Evolutionary conservation across 192 early-diverging fungal species (phyloP).

Genomic region (Lobulomyces angularis): DNA sequence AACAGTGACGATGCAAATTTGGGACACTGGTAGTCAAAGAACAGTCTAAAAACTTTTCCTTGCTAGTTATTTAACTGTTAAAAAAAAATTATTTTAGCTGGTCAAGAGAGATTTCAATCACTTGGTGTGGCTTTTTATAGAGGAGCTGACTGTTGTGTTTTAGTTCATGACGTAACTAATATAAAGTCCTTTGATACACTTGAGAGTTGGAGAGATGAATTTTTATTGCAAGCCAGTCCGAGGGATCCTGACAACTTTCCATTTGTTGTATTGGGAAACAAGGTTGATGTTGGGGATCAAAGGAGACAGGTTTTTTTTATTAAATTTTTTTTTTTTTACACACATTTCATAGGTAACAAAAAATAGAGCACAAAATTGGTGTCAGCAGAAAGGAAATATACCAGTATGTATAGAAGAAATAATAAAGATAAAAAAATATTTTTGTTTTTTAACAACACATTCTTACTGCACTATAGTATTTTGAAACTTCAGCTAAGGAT

Average conservation of each 20-base stretch:
- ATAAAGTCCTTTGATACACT: constrained; percentile 87
- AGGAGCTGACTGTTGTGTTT: constrained; percentile 97
- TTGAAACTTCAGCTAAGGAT: constrained; percentile 97
- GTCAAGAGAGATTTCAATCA: constrained; percentile 96
- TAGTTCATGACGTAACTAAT: constrained; percentile 95
- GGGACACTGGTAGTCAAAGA: not conserved
- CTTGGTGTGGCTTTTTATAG: constrained; percentile 98
- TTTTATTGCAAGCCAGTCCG: constrained; percentile 88
- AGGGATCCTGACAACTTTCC: constrained; percentile 95
- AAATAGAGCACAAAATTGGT: constrained; percentile 93
- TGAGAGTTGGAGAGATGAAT: constrained; percentile 98
- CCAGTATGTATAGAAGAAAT: constrained; percentile 27
- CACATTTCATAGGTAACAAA: constrained; percentile 58
- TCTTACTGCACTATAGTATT: constrained; percentile 46
- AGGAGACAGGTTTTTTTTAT: constrained; percentile 60
- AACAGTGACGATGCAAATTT: constrained; percentile 86
- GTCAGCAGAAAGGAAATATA: constrained; percentile 88
- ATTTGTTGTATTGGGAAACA: constrained; percentile 99
- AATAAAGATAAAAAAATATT: not conserved
- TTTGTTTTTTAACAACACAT: constrained; percentile 6
- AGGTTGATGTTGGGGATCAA: constrained; percentile 92
- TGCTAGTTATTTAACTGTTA: no score
- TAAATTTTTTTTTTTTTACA: not conserved
- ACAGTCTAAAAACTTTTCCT: not conserved
- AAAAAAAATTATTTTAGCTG: constrained; percentile 69